Conservation (phyloP, 805 yeast species). For the Grigorovia jiainica region DNA sequence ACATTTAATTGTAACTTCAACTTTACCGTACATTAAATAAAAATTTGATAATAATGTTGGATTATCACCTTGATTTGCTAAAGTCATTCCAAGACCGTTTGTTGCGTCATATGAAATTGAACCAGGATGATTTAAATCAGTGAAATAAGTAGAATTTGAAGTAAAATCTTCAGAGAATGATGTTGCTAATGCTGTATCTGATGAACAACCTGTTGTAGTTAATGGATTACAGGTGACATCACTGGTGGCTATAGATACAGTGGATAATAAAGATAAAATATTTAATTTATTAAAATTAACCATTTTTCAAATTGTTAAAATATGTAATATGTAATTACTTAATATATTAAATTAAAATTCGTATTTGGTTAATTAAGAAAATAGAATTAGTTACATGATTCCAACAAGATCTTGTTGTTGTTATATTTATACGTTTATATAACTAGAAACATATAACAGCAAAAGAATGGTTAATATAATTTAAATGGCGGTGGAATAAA, state of each 20-base stretch:
- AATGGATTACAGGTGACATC: constrained; percentile 37
- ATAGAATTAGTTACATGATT: too few relatives aligned
- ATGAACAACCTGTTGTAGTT: constrained; percentile 29
- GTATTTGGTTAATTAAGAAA: too few relatives aligned
- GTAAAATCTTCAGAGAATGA: constrained; percentile 46
- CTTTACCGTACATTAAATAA: constrained; percentile 82
- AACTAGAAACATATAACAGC: too few relatives aligned
- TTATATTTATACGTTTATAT: too few relatives aligned
- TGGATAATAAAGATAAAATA: not conserved
- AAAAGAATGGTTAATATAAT: too few relatives aligned
- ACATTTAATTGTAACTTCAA: constrained; percentile 62
- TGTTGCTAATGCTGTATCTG: constrained; percentile 56
- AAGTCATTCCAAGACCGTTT: constrained; percentile 54
- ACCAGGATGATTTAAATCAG: constrained; percentile 34
- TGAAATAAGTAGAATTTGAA: constrained; percentile 33
- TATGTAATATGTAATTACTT: too few relatives aligned
- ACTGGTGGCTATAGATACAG: constrained; percentile 3
- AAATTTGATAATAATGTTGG: constrained; percentile 72
- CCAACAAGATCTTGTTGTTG: too few relatives aligned
- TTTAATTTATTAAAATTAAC: not conserved
- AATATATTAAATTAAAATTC: too few relatives aligned
- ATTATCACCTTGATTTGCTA: constrained; percentile 58
- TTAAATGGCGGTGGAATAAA: not conserved
- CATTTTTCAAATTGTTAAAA: not conserved
- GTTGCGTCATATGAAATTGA: constrained; percentile 36